These are phyloP conservation scores for Neoascochyta sp. DNA, from an alignment of 2,329 filamentous ascomycete species.

Conservation along the genomic window DNA sequence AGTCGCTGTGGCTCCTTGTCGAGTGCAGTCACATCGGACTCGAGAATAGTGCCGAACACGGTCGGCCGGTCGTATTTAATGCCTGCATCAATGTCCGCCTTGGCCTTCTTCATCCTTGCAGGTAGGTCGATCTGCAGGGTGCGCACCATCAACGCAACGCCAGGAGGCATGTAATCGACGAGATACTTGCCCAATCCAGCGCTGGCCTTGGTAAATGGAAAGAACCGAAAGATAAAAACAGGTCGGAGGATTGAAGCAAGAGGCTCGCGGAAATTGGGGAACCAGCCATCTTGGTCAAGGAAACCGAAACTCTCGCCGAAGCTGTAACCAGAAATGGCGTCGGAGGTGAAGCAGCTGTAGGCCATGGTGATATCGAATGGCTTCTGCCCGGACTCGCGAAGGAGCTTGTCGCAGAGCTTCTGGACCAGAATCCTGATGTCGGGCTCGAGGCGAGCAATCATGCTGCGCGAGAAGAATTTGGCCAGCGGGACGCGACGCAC, in stretches of 20 bases:
- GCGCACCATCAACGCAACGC: conserved; percentile 16
- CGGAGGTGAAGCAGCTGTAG: conserved; percentile 25
- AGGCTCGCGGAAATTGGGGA: conserved; percentile 24
- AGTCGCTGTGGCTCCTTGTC: conserved; percentile 26
- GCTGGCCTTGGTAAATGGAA: conserved; percentile 20
- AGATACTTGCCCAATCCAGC: conserved; percentile 13
- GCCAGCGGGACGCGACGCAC: conserved; percentile 29
- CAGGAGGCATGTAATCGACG: conserved; percentile 19
- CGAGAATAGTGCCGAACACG: conserved; percentile 19
- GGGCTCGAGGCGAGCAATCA: conserved; percentile 23
- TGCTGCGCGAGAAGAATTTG: conserved; percentile 37
- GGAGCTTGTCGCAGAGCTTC: conserved; percentile 24
- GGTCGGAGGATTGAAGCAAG: conserved; percentile 14
- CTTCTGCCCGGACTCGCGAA: conserved; percentile 14
- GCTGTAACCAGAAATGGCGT: conserved; percentile 22
- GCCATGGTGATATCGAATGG: conserved; percentile 25
- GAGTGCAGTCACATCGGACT: conserved; percentile 11
- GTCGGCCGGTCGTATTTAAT: conserved; percentile 23
- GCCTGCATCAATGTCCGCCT: conserved; percentile 19
- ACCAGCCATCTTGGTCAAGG: conserved; percentile 23
- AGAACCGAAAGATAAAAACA: conserved; percentile 26
- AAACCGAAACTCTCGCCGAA: conserved; percentile 23
- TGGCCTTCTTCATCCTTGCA: conserved; percentile 15
- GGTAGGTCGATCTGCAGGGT: conserved; percentile 29
- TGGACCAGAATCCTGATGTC: conserved; percentile 17